These are phyloP conservation scores for Choiromyces venosus DNA, from an alignment of 495 filamentous ascomycete species.

Conservation along the genomic window DNA sequence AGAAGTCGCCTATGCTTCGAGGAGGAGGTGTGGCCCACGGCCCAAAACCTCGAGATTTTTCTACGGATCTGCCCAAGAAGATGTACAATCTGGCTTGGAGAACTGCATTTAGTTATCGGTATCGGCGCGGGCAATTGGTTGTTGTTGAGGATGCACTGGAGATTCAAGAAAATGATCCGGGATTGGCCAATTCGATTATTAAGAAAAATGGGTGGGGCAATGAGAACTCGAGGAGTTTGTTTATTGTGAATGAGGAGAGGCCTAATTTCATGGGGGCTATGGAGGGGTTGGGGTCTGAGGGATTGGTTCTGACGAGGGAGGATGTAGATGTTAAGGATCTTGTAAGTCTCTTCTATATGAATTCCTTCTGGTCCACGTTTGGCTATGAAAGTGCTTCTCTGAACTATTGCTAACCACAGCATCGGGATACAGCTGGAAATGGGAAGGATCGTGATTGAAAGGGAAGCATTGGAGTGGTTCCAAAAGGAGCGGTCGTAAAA, in stretches of 20 bases:
- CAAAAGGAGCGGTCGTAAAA: slow-evolving; percentile 47
- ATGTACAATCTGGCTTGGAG: slow-evolving; percentile 96
- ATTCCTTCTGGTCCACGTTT: neutral
- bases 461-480: slow-evolving; percentile 67
- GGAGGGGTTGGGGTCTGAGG: slow-evolving; percentile 53
- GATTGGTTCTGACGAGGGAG: slow-evolving; percentile 57
- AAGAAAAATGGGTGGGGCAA: slow-evolving; percentile 66
- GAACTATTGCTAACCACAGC: slow-evolving; percentile 9
- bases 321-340: slow-evolving; percentile 95
- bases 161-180: slow-evolving; percentile 52
- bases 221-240: slow-evolving; percentile 62
- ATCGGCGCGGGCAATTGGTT: slow-evolving; percentile 75
- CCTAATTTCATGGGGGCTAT: slow-evolving; percentile 56
- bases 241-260: slow-evolving; percentile 61
- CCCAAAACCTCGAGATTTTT: slow-evolving; percentile 83
- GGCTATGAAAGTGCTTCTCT: neutral
- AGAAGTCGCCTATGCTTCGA: slow-evolving; percentile 71
- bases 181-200: slow-evolving; percentile 62
- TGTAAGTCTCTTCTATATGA: slow-evolving; percentile 19
- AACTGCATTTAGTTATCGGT: slow-evolving; percentile 87
- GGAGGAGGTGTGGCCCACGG: slow-evolving; percentile 86
- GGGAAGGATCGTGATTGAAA: slow-evolving; percentile 80
- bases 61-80: slow-evolving; percentile 73
- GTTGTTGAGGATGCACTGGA: slow-evolving; percentile 70
- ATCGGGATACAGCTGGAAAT: slow-evolving; percentile 54